Evolutionary conservation across 2,329 filamentous ascomycete species (phyloP).

Genomic region (Zalaria sp.): DNA sequence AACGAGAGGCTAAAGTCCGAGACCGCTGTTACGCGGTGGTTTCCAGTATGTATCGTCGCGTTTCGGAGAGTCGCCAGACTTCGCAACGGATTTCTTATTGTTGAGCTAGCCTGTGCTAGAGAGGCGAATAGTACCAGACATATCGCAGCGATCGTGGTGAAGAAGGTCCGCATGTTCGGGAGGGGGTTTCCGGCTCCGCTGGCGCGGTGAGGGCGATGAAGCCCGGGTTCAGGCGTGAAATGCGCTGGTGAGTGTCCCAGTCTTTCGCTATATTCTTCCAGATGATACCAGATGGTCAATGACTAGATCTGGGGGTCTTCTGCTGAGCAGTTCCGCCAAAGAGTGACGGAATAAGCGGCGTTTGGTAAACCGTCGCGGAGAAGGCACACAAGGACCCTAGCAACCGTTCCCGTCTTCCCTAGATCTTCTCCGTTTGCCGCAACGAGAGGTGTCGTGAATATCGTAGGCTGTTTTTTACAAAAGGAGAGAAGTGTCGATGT

Average conservation of each 20-base stretch:
- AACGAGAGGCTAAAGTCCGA: conserved; percentile 81
- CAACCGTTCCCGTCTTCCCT: neutral
- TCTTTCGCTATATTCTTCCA: no score
- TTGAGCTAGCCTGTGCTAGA: conserved; percentile 33
- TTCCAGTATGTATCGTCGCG: conserved; percentile 62
- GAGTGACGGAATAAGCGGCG: no score
- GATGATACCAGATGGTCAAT: no score
- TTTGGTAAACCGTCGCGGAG: neutral
- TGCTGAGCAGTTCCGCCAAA: no score
- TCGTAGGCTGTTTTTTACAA: no score
- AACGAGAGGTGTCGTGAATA: no score
- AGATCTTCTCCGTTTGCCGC: no score
- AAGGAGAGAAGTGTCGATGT: no score
- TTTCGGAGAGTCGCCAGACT: conserved; percentile 62
- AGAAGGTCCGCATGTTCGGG: neutral
- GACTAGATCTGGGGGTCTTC: no score
- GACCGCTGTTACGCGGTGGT: conserved; percentile 63
- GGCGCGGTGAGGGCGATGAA: neutral
- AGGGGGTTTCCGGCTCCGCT: neutral
- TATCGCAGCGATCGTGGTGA: neutral
- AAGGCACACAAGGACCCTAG: neutral
- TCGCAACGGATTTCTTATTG: conserved; percentile 60
- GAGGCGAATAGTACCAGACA: conserved; percentile 7
- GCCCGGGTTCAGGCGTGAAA: no score
- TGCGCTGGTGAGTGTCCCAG: no score